Evolutionary conservation across 352 stramenopile genomes (phyloP).

Genomic region (Pythium aristosporum): DNA sequence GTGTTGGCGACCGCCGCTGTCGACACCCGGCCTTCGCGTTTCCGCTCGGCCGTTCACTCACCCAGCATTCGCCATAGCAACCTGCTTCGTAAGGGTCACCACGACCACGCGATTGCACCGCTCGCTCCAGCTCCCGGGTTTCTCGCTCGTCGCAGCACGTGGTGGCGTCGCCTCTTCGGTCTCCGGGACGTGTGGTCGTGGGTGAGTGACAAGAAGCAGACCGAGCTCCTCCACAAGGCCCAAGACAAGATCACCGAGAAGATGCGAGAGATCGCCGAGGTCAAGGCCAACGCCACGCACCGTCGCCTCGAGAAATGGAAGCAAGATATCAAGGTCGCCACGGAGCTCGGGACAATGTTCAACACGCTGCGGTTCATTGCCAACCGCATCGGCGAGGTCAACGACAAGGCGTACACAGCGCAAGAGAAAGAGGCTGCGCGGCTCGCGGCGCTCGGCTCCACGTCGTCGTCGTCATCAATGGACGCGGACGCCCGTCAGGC

Average conservation of each 20-base stretch:
- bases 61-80: neutral
- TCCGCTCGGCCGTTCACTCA: neutral
- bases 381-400: conserved; percentile 9
- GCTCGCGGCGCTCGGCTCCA: neutral
- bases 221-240: conserved; percentile 2
- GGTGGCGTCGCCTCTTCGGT: neutral
- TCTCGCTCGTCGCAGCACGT: neutral
- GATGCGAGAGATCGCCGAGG: too few relatives aligned
- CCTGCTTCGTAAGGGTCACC: neutral
- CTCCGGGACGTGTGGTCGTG: neutral
- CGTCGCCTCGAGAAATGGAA: neutral
- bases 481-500: neutral
- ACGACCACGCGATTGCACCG: neutral
- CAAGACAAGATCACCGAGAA: neutral
- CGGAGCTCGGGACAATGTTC: conserved; percentile 5
- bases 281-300: neutral
- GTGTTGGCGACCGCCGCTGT: neutral
- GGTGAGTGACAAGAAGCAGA: conserved; percentile 1
- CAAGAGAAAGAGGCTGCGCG: conserved; percentile 2
- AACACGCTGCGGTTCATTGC: conserved; percentile 12
- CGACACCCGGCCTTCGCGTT: neutral
- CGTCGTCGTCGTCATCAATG: conserved; percentile 45
- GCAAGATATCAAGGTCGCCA: neutral
- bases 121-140: neutral
- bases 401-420: conserved; percentile 5